A percentile compares a stretch with the other conserved stretches of the same genome.
Conservation (phyloP, 2,329 filamentous ascomycete species). For the Beauveria rudraprayagi region DNA sequence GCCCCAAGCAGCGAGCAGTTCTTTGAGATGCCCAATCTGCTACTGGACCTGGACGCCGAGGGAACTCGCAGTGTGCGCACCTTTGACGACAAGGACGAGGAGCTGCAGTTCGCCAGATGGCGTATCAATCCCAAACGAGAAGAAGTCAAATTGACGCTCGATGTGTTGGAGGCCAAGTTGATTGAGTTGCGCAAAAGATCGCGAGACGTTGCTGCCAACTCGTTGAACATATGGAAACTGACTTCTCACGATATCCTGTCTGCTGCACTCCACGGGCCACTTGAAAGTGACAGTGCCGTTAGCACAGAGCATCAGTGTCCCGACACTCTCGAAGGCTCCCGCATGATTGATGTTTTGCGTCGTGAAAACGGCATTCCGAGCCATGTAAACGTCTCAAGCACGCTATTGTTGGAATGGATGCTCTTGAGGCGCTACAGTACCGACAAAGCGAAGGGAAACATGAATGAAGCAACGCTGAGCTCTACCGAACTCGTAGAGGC, state of each 20-base stretch:
- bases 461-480: background rate
- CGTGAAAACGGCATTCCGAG: conserved; percentile 24
- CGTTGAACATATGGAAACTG: conserved; percentile 29
- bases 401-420: conserved; percentile 29
- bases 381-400: conserved; percentile 21
- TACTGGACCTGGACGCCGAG: conserved; percentile 47
- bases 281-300: background rate
- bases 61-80: conserved; percentile 35
- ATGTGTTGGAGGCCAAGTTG: conserved; percentile 23
- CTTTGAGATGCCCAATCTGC: conserved; percentile 32
- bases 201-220: conserved; percentile 18
- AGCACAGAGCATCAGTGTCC: background rate
- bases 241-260: conserved; percentile 36
- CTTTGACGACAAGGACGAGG: conserved; percentile 29
- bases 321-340: background rate
- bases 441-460: background rate
- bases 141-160: conserved; percentile 20
- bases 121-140: conserved; percentile 16
- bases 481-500: conserved; percentile 11
- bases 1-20: conserved; percentile 18
- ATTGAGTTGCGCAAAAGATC: conserved; percentile 19
- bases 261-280: conserved; percentile 25
- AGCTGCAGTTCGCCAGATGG: conserved; percentile 24
- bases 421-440: conserved; percentile 19
- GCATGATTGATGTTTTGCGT: conserved; percentile 17